Evolutionary conservation across 2,329 filamentous ascomycete species (phyloP), one percentile per base, ranked within the genome.

Genomic region (Colletotrichum eleusines): DNA sequence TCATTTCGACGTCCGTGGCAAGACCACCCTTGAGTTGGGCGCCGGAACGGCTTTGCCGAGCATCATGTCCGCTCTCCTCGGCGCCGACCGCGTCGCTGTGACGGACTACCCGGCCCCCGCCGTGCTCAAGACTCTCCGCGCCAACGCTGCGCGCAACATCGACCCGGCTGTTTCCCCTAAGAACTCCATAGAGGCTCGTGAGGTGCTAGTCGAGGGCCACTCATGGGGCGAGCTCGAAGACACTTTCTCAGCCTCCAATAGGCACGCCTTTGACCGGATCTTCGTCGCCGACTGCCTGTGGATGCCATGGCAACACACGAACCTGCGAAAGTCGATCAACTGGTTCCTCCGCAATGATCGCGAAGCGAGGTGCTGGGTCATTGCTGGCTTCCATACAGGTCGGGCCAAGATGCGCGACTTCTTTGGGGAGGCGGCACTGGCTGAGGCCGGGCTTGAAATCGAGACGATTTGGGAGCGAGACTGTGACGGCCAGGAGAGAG

Each of bases 261-360:
- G 74, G 48, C 79, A 79, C 69, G 77, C 76, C 1, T 93, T 90
- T 76, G 88, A 88, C 55, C 86, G 90, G 68, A 83, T 94, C 50
- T 80, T 93, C n/a, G 89, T 89, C 0, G 90, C 90, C 72, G 91
- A 94, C 80, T 93, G 91, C 76, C 85, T 92, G 67, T 94, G 92
- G 91, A 93, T 94, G 90, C 87, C 89, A 1, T 87, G 86, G 82
- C 87, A 94, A 82, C 92, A 94, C 79, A 84, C 80, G n/a, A 91
- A 90, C 78, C 84, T 94, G 33, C 85, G 86, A 57, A 79, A 77
- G 51, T 92, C 90, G 31, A 88, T 93, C 76, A 79, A 84, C 6
- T 88, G 89, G 79, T 92, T 93, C 76, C 82, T 94, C 23, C 80
- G 78, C 23, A 74, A 78, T 14, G 79, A 76, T 3, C 74, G 80